phyloP scores from a whole-genome alignment of 495 filamentous ascomycete species.

The Staphylotrichum tortipilum region DNA sequence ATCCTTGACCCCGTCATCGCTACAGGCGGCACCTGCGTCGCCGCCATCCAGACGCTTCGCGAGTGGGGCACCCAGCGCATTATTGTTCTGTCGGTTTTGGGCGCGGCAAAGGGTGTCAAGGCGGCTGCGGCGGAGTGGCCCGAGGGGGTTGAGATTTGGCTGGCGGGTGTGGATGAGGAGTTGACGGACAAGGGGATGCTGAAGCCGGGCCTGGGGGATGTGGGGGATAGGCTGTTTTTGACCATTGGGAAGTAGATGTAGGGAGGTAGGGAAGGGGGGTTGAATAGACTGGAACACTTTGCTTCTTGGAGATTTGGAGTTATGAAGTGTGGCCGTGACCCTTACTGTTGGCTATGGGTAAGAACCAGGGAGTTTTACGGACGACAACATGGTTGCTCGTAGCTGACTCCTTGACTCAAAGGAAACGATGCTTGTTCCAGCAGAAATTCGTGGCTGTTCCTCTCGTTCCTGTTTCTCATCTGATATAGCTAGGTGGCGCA shows the following conservation, averaged over 20 bases:
- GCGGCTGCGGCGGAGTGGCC: conserved; percentile 65
- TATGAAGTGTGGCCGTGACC: too few relatives aligned
- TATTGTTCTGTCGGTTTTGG: conserved; percentile 69
- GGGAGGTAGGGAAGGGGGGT: background rate
- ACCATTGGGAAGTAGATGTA: conserved; percentile 72
- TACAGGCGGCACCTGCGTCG: conserved; percentile 80
- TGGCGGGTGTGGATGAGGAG: conserved; percentile 67
- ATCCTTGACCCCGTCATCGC: conserved; percentile 90
- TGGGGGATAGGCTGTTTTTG: conserved; percentile 87
- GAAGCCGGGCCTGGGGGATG: conserved; percentile 81
- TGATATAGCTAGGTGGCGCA: too few relatives aligned
- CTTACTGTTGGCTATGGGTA: too few relatives aligned
- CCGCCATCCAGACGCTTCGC: conserved; percentile 77
- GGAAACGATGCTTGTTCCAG: too few relatives aligned
- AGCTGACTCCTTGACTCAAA: too few relatives aligned
- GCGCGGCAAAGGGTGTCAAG: conserved; percentile 54
- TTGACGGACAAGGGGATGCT: conserved; percentile 78
- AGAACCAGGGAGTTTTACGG: too few relatives aligned
- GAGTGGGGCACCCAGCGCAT: conserved; percentile 87
- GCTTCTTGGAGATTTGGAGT: too few relatives aligned
- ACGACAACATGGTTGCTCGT: too few relatives aligned
- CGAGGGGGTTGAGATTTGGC: conserved; percentile 70
- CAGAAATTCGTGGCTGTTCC: too few relatives aligned
- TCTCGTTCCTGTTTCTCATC: too few relatives aligned
- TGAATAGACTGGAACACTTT: background rate